These are phyloP conservation scores for Blastomyces gilchristii DNA, from an alignment of 2,329 filamentous ascomycete genomes.

Conservation along the genomic window DNA sequence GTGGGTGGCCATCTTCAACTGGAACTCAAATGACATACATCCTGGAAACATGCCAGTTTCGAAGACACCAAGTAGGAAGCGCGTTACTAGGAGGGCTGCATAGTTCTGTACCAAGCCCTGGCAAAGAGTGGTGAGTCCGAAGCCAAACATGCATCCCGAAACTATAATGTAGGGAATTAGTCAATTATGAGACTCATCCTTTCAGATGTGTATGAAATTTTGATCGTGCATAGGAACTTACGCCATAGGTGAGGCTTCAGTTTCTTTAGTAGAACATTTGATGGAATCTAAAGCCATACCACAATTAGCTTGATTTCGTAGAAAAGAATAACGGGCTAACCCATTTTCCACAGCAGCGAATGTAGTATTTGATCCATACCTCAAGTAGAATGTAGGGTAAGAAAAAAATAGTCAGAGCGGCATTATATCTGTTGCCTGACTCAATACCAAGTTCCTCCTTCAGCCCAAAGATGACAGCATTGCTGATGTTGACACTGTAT, in stretches of 20 bases:
- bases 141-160: conserved; percentile 71
- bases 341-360: neutral
- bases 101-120: conserved; percentile 74
- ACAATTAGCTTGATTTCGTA: neutral
- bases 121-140: conserved; percentile 62
- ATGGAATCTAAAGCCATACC: conserved; percentile 51
- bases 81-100: conserved; percentile 61
- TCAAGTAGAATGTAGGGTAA: conserved; percentile 58
- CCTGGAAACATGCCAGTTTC: conserved; percentile 64
- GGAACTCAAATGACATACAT: conserved; percentile 36
- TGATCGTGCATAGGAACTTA: conserved; percentile 19
- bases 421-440: conserved; percentile 54
- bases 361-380: conserved; percentile 8
- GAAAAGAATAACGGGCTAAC: neutral
- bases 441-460: conserved; percentile 51
- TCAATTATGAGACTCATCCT: conserved; percentile 1
- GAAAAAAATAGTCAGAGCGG: conserved; percentile 70
- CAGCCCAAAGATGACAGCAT: conserved; percentile 60
- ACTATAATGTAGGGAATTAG: conserved; percentile 33
- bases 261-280: conserved; percentile 61
- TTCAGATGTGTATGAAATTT: neutral
- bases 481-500: conserved; percentile 65
- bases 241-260: conserved; percentile 58
- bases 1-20: conserved; percentile 3
- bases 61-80: conserved; percentile 75